Percentiles rank a stretch among this genome's conserved stretches.
Conservation (phyloP, 805 yeast genomes). For the Starmerella sp. region DNA sequence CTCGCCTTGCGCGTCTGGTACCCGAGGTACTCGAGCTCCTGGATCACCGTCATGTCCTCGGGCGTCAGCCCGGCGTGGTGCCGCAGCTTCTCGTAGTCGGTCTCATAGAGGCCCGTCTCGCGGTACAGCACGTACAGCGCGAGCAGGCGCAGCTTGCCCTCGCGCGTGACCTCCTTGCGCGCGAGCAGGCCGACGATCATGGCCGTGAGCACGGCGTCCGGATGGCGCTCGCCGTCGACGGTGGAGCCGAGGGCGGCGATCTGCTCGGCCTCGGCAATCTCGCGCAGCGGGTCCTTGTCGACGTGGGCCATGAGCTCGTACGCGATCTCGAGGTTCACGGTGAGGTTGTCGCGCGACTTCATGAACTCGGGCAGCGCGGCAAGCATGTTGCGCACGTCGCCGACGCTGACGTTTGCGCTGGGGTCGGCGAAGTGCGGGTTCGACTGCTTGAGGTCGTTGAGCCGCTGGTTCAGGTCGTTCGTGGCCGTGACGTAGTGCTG, state of each 20-base stretch:
- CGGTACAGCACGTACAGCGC: conserved; percentile 66
- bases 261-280: conserved; percentile 78
- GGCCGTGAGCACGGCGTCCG: conserved; percentile 27
- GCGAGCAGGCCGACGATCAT: conserved; percentile 48
- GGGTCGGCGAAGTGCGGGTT: conserved; percentile 69
- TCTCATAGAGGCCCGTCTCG: conserved; percentile 47
- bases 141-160: conserved; percentile 64
- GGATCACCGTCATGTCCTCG: conserved; percentile 41
- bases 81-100: conserved; percentile 61
- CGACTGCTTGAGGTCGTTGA: conserved; percentile 55
- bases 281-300: conserved; percentile 49
- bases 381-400: conserved; percentile 65
- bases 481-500: conserved; percentile 65
- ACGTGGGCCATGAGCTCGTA: conserved; percentile 55
- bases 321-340: conserved; percentile 31
- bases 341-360: conserved; percentile 29
- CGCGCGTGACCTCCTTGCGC: conserved; percentile 27
- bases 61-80: conserved; percentile 40
- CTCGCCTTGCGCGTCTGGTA: conserved; percentile 23
- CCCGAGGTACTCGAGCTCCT: conserved; percentile 49
- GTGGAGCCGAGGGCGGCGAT: conserved; percentile 61
- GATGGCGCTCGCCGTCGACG: conserved; percentile 40
- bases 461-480: conserved; percentile 45
- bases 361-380: conserved; percentile 31
- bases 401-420: conserved; percentile 48